Percentiles rank a stretch among this genome's conserved stretches.
Evolutionary conservation across 139 green algal genomes (phyloP).

Genomic region (Chlorella sp.): DNA sequence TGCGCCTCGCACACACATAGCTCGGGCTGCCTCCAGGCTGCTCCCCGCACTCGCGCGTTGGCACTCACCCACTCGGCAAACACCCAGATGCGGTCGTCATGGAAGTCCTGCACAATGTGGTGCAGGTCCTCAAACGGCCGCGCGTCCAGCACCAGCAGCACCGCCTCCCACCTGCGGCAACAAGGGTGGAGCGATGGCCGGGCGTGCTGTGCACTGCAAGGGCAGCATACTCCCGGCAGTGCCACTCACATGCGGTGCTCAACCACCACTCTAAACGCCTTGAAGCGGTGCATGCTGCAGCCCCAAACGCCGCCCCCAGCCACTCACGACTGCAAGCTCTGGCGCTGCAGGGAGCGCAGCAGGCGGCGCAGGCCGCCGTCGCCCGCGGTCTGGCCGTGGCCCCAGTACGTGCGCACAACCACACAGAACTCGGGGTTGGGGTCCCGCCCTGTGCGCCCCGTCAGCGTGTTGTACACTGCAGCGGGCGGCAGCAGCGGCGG

Average conservation of each 20-base stretch:
- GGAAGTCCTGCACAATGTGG: constrained; percentile 62
- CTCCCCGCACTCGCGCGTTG: background rate
- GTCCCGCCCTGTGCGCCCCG: background rate
- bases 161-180: constrained; percentile 70
- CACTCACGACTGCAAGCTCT: constrained; percentile 52
- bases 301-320: background rate
- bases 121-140: constrained; percentile 72
- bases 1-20: no score
- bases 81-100: constrained; percentile 70
- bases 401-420: constrained; percentile 77
- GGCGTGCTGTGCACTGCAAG: background rate
- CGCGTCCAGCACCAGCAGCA: constrained; percentile 77
- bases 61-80: constrained; percentile 79
- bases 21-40: background rate
- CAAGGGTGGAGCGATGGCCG: background rate
- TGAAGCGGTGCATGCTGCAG: background rate
- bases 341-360: constrained; percentile 57
- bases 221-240: no score
- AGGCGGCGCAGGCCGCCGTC: constrained; percentile 59
- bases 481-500: no score
- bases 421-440: constrained; percentile 57
- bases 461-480: constrained; percentile 15
- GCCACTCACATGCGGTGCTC: background rate
- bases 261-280: background rate
- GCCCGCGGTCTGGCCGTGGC: constrained; percentile 54